Evolutionary conservation across 2,329 filamentous ascomycete genomes (phyloP).

Genomic region (Erysiphe pisi): DNA sequence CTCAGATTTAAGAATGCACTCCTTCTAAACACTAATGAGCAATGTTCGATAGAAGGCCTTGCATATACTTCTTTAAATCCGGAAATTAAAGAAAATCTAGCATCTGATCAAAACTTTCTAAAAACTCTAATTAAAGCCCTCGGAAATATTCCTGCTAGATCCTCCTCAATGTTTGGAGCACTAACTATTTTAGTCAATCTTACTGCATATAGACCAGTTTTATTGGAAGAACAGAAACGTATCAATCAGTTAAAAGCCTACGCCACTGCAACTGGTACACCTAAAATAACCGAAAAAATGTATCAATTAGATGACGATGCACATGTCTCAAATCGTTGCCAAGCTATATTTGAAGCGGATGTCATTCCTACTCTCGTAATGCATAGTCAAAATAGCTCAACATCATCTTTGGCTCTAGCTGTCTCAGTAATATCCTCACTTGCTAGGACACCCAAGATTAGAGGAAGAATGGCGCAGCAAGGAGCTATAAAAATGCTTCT

Average conservation of each 20-base stretch:
- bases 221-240: slow-evolving; percentile 84
- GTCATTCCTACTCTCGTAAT: slow-evolving; percentile 66
- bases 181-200: slow-evolving; percentile 79
- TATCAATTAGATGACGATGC: slow-evolving; percentile 66
- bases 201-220: slow-evolving; percentile 63
- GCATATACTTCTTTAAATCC: slow-evolving; percentile 84
- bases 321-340: slow-evolving; percentile 65
- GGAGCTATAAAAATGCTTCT: slow-evolving; percentile 82
- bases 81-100: slow-evolving; percentile 70
- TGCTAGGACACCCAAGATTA: slow-evolving; percentile 59
- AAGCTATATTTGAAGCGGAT: slow-evolving; percentile 65
- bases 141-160: slow-evolving; percentile 48
- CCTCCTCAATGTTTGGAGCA: slow-evolving; percentile 69
- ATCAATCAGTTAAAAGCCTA: slow-evolving; percentile 90
- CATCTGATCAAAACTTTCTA: slow-evolving; percentile 57
- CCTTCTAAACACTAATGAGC: slow-evolving; percentile 47
- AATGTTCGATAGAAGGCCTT: slow-evolving; percentile 75
- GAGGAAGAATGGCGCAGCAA: slow-evolving; percentile 78
- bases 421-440: slow-evolving; percentile 68
- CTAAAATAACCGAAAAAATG: slow-evolving; percentile 45
- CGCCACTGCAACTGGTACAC: slow-evolving; percentile 69
- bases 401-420: slow-evolving; percentile 59
- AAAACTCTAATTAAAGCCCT: slow-evolving; percentile 57
- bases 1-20: slow-evolving; percentile 57
- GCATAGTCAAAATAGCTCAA: slow-evolving; percentile 61